phyloP scores from a whole-genome alignment of 371 early-diverging fungal genomes.

The Mucor ambiguus region DNA sequence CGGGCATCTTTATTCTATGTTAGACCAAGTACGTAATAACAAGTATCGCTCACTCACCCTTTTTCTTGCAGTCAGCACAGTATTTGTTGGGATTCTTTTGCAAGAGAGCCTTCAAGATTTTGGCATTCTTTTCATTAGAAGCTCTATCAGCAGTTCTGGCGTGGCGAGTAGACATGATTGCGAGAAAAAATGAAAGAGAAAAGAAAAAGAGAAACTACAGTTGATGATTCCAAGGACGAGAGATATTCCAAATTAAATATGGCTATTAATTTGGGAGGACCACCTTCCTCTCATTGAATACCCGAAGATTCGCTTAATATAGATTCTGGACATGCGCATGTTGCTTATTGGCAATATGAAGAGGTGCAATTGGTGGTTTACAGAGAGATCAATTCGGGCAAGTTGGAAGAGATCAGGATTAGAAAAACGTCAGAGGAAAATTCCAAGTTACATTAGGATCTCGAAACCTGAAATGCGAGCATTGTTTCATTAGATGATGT shows the following conservation, averaged over 20 bases:
- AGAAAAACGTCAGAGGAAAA: no score
- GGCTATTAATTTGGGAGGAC: background rate
- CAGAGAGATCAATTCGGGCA: background rate
- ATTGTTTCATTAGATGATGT: no score
- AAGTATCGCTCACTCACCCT: constrained; percentile 51
- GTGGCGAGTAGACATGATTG: constrained; percentile 71
- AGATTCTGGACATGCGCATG: background rate
- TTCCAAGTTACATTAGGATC: no score
- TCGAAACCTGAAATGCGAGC: no score
- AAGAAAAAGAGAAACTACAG: background rate
- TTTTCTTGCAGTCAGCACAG: constrained; percentile 84
- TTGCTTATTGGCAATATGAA: background rate
- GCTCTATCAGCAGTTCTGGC: constrained; percentile 77
- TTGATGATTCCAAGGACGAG: background rate
- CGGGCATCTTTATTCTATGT: constrained; percentile 68
- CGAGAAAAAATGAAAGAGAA: background rate
- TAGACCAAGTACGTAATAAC: background rate
- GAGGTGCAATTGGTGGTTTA: background rate
- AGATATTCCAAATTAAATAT: background rate
- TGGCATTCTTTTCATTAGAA: constrained; percentile 70
- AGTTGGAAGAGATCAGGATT: background rate
- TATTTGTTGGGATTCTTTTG: constrained; percentile 70
- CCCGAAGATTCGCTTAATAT: background rate
- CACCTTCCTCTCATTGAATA: background rate
- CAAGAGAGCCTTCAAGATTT: constrained; percentile 73